Percentiles rank a stretch among this genome's conserved stretches.
Evolutionary conservation across 2,329 filamentous ascomycete genomes (phyloP).

Genomic region (Ascochyta rabiei): DNA sequence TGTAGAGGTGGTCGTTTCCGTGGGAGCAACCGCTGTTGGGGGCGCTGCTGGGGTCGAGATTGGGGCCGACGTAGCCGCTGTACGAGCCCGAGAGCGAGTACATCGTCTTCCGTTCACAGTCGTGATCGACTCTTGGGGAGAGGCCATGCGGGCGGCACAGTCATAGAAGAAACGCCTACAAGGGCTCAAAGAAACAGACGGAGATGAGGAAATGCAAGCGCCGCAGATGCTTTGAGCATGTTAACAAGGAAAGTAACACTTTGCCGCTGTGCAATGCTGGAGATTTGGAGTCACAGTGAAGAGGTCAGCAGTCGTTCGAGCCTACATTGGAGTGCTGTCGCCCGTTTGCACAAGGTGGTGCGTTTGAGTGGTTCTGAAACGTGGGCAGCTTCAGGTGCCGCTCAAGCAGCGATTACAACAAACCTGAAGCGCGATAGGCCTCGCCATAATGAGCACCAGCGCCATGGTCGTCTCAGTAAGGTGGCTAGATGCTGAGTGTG

Average conservation of each 20-base stretch:
- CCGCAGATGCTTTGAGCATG: constrained; percentile 45
- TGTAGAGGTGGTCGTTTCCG: constrained; percentile 28
- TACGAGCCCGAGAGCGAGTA: constrained; percentile 46
- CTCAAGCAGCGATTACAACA: constrained; percentile 43
- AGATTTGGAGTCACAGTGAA: constrained; percentile 31
- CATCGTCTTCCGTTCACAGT: constrained; percentile 49
- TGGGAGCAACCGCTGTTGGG: constrained; percentile 26
- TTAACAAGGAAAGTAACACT: constrained; percentile 40
- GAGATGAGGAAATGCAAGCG: constrained; percentile 38
- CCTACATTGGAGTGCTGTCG: constrained; percentile 36
- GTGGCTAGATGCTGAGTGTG: not conserved
- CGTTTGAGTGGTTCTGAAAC: constrained; percentile 45
- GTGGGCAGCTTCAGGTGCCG: constrained; percentile 43
- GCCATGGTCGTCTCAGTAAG: constrained; percentile 40
- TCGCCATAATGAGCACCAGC: constrained; percentile 33
- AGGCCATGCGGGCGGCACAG: constrained; percentile 46
- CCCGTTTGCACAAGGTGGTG: constrained; percentile 45
- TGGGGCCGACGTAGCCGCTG: constrained; percentile 33
- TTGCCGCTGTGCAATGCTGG: constrained; percentile 30
- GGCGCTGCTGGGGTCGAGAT: constrained; percentile 19
- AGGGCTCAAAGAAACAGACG: constrained; percentile 37
- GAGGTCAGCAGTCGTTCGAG: constrained; percentile 33
- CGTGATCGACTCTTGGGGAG: constrained; percentile 45
- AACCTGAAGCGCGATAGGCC: constrained; percentile 47
- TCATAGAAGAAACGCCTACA: constrained; percentile 41